These are phyloP conservation scores for Microstegium vimineum DNA, from an alignment of 176 grass and related monocot genomes.

Conservation along the genomic window DNA sequence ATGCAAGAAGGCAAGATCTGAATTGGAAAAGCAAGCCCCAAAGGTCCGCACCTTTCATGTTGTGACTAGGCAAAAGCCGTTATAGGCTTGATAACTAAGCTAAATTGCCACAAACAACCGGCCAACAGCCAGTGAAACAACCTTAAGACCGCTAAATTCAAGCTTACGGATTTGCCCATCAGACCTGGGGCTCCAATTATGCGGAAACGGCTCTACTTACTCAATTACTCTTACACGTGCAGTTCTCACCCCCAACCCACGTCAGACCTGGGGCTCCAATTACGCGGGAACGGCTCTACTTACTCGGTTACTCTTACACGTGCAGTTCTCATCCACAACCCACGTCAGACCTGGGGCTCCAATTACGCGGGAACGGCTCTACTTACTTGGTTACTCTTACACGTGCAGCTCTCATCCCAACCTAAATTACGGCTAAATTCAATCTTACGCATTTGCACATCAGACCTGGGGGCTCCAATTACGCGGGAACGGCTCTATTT, in stretches of 20 bases:
- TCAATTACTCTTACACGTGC: not conserved
- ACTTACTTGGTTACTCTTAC: not conserved
- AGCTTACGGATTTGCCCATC: not conserved
- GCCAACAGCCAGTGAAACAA: not conserved
- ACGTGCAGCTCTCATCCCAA: not conserved
- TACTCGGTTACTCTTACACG: not conserved
- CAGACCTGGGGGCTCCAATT: not conserved
- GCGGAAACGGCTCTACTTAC: not conserved
- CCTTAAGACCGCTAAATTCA: not conserved
- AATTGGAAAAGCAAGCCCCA: not conserved
- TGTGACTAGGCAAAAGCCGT: not conserved
- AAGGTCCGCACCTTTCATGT: not conserved
- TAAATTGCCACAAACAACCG: not conserved
- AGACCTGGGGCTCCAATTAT: not conserved
- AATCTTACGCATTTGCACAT: not conserved
- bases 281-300: not conserved
- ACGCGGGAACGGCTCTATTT: not conserved
- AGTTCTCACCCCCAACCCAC: not conserved
- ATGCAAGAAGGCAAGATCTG: not conserved
- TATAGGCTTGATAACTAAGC: not conserved
- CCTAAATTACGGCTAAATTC: not conserved
- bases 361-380: not conserved
- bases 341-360: not conserved
- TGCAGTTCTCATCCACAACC: not conserved
- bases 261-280: not conserved